Conservation (phyloP, 306 rosid species). For the Aeschynomene evenia region DNA sequence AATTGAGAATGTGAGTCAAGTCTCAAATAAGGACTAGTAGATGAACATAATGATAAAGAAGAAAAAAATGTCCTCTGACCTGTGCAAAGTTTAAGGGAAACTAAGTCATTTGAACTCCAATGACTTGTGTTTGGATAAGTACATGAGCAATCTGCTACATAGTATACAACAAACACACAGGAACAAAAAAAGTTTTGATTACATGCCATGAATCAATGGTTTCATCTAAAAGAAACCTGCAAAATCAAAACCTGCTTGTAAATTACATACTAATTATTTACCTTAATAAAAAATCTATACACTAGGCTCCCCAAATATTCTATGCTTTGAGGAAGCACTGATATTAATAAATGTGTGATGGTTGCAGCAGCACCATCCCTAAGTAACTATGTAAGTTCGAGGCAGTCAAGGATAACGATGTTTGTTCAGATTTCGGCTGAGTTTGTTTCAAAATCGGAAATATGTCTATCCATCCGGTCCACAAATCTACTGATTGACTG, state of each 20-base stretch:
- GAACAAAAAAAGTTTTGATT: constrained; percentile 12
- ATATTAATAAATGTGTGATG: not conserved
- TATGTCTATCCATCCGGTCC: constrained; percentile 27
- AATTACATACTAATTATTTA: not conserved
- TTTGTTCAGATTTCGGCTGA: constrained; percentile 38
- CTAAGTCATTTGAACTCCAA: not conserved
- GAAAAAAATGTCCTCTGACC: not conserved
- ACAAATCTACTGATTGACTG: constrained; percentile 13
- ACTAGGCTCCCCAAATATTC: not conserved
- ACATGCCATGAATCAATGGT: constrained; percentile 23
- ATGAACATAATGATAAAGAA: not conserved
- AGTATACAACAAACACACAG: constrained; percentile 26
- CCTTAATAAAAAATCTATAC: constrained; percentile 17
- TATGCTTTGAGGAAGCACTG: not conserved
- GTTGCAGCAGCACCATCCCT: constrained; percentile 9
- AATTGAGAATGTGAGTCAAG: not conserved
- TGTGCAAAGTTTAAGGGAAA: not conserved
- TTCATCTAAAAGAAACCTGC: constrained; percentile 26
- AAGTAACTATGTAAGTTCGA: not conserved
- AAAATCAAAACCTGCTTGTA: constrained; percentile 5
- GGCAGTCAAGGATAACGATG: constrained; percentile 21
- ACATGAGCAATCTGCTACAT: constrained; percentile 14
- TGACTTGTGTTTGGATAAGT: not conserved
- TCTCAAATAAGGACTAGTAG: not conserved
- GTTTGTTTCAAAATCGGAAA: constrained; percentile 33